Base-by-base conservation (phyloP, 345 rosid species). In the Sapria himalayana region DNA sequence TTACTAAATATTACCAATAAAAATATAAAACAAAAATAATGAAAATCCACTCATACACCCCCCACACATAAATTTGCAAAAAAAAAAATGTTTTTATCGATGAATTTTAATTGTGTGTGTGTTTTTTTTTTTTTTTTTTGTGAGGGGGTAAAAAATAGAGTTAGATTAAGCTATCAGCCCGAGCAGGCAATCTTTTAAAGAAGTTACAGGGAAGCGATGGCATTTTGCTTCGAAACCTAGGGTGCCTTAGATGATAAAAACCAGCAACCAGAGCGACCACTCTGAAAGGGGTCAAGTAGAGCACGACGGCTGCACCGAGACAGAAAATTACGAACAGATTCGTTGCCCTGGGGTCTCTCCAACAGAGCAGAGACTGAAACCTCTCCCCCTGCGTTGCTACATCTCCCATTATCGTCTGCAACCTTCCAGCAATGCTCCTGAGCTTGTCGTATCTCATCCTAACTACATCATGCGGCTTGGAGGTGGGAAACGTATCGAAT, bases 331-430 rank as follows among this genome's bases (percentile, higher is more conserved):
- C 56, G 63, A 84, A 84, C 9, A 84, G 66, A 33, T 81, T 65
- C 12, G 81, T 79, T 4, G 89, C 93, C 50, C 85, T 66, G 0
- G 95, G 89, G 25, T 85, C 93, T 53, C 81, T 63, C 96, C 91
- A 85, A 37, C 69, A 60, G 19, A 80, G 48, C 17, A 72, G 65
- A 15, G 85, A 67, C 56, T 79, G 72, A 33, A 72, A 17, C 39
- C 93, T 85, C 71, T 84, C 89, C 29, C 95, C 93, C 29, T 79
- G 85, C 2, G 86, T 68, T 12, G 96, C 91, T 19, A 80, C 63
- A 39, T 84, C 81, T 0, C 95, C 95, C 6, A 69, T 74, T 2
- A 78, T 74, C 1, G 76, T 73, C 37, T 82, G 92, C 19, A 84
- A 71, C 66, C 93, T 71, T 44, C 85, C 85, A 0, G 93, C 78